A percentile compares a stretch with the other conserved stretches of the same genome.
These are phyloP conservation scores for Carex cristatella DNA, from an alignment of 176 grass and related monocot genomes.

Conservation along the genomic window DNA sequence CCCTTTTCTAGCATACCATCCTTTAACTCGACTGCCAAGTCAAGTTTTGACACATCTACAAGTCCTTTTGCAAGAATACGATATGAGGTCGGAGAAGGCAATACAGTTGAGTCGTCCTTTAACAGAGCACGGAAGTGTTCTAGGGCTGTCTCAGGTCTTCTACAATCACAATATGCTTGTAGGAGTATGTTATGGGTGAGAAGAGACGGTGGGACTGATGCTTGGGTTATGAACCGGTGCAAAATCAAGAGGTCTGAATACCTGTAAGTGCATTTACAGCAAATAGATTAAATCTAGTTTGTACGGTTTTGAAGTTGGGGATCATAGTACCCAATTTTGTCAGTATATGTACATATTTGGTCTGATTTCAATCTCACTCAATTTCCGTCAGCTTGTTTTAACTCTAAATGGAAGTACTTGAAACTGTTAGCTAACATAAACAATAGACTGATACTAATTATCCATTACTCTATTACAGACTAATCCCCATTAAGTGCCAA, in stretches of 20 bases:
- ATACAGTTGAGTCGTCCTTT: slow-evolving; percentile 67
- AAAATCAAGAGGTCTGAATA: slow-evolving; percentile 76
- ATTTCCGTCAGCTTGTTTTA: not conserved
- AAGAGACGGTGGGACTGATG: slow-evolving; percentile 68
- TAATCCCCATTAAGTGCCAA: not conserved
- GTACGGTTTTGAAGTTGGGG: not conserved
- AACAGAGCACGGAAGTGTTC: slow-evolving; percentile 82
- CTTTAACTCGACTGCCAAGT: slow-evolving; percentile 69
- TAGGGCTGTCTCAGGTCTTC: slow-evolving; percentile 63
- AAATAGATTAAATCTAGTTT: not conserved
- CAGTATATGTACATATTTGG: not conserved
- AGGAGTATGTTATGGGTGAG: slow-evolving; percentile 80
- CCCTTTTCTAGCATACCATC: slow-evolving; percentile 67
- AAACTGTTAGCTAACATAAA: not conserved
- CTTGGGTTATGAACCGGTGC: slow-evolving; percentile 93
- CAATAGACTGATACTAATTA: not conserved
- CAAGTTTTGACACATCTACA: slow-evolving; percentile 62
- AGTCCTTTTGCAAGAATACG: slow-evolving; percentile 88
- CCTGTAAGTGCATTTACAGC: slow-evolving; percentile 12
- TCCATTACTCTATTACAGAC: not conserved
- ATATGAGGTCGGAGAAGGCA: slow-evolving; percentile 73
- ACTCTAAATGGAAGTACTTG: not conserved
- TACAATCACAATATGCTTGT: slow-evolving; percentile 79
- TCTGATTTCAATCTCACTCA: not conserved
- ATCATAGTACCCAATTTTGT: not conserved